These are phyloP conservation scores for Neurospora intermedia DNA, from an alignment of 495 filamentous ascomycete genomes.

Conservation along the genomic window DNA sequence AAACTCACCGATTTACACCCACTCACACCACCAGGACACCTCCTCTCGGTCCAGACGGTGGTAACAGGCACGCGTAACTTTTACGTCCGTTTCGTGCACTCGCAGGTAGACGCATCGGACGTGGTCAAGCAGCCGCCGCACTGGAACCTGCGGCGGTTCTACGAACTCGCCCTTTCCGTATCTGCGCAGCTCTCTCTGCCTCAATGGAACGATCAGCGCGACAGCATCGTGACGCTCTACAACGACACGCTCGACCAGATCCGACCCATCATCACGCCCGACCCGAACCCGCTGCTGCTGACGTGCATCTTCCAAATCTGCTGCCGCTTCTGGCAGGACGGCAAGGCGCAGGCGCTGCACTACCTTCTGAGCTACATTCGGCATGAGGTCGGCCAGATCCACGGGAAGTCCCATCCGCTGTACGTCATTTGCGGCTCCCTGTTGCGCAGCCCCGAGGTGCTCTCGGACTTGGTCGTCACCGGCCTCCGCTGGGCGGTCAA, in stretches of 20 bases:
- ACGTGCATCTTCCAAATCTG: background rate
- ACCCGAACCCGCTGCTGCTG: background rate
- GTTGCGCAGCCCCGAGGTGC: background rate
- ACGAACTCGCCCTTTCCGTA: background rate
- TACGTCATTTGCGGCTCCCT: background rate
- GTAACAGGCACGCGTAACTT: background rate
- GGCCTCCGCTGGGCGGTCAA: background rate
- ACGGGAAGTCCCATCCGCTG: background rate
- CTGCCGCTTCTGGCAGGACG: background rate
- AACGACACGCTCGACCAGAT: background rate
- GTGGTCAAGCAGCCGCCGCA: background rate
- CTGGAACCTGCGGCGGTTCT: background rate
- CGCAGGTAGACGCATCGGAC: background rate
- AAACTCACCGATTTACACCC: background rate
- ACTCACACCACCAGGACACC: background rate
- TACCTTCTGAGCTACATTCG: background rate
- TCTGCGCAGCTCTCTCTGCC: background rate
- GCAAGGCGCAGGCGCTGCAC: background rate
- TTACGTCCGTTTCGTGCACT: background rate
- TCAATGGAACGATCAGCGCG: background rate
- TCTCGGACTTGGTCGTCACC: background rate
- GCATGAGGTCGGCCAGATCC: background rate
- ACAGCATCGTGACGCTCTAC: background rate
- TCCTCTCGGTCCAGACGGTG: background rate
- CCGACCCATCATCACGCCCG: background rate